A percentile compares a stretch with the other conserved stretches of the same genome.
Conservation (phyloP, 768 basidiomycete genomes). For the Lactarius vividus region DNA sequence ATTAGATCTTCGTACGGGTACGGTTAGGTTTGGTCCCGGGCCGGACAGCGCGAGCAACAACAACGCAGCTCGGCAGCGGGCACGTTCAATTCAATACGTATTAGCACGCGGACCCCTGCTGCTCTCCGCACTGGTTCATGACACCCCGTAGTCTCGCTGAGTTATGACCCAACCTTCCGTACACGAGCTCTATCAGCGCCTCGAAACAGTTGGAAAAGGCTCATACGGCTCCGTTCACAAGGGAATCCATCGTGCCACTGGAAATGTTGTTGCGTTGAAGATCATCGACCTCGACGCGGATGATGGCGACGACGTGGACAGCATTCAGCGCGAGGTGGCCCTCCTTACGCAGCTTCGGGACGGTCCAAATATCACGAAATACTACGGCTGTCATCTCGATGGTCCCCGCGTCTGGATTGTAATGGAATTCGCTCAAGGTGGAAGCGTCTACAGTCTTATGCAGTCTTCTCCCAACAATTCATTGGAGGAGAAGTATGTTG, state of each 20-base stretch:
- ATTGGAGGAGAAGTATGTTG: slow-evolving; percentile 87
- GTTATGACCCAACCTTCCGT: slow-evolving; percentile 55
- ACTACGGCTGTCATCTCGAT: slow-evolving; percentile 95
- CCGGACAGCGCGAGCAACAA: not conserved
- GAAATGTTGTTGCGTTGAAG: slow-evolving; percentile 92
- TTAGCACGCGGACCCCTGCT: not conserved
- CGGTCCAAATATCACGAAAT: slow-evolving; percentile 88
- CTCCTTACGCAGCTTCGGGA: slow-evolving; percentile 87
- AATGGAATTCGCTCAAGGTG: slow-evolving; percentile 97
- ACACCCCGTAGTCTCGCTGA: not conserved
- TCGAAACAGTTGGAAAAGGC: slow-evolving; percentile 93
- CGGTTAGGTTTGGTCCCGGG: not conserved
- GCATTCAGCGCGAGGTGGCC: slow-evolving; percentile 95
- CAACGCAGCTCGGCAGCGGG: not conserved
- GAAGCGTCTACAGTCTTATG: slow-evolving; percentile 90
- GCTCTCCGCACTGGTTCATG: slow-evolving; percentile 8
- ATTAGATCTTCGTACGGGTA: not conserved
- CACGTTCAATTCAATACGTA: not conserved
- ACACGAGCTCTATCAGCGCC: slow-evolving; percentile 77
- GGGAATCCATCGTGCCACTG: slow-evolving; percentile 78
- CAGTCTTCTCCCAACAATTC: slow-evolving; percentile 73
- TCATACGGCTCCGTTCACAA: slow-evolving; percentile 96
- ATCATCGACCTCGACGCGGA: slow-evolving; percentile 97
- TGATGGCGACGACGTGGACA: slow-evolving; percentile 87
- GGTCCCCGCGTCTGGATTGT: slow-evolving; percentile 98